Evolutionary conservation across 805 yeast species (phyloP), one percentile per base, ranked within the genome.

Genomic region (Sugiyamaella smithiae): DNA sequence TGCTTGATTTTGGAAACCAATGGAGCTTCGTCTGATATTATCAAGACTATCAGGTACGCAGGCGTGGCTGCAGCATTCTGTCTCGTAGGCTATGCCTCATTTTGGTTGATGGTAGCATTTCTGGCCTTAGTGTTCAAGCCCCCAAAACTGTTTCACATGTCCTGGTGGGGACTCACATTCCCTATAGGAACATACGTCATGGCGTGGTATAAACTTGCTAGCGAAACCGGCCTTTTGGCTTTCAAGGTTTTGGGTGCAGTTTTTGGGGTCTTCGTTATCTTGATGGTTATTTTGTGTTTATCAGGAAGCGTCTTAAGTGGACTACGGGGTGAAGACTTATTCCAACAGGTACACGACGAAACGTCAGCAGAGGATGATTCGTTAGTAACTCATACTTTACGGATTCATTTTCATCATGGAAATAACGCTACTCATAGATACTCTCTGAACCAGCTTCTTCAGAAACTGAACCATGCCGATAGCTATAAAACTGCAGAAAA

Each of bases 111-210:
- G n/a, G 57, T 75, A 5, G 75, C 81, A 0, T 32, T 72, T 2
- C 40, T 66, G 1, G 60, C 72, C 22, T 64, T 70, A 1, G 7
- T 66, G 1, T 56, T 59, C 23, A 59, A 61, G 26, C 74, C 74
- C 0, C 59, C 64, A 3, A 65, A 64, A 17, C 46, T 54, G 28
- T 81, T 80, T 67, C 68, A 71, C 20, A 72, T 73, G 54, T 74
- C 78, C 1, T 80, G 81, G 80, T 86, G 96, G 96, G 81, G 89
- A n/a, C 77, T 85, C 72, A 85, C 96, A 54, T 89, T 89, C 81
- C 97, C 96, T 3, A 60, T 88, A 57, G 97, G 96, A 1, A 87
- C 93, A 0, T 81, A 87, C 83, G 72, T 84, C 0, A 63, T 84
- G n/a, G 79, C 88, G 2, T 74, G 79, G 49, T 64, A 70, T 7